Base-by-base conservation (phyloP, 2,329 filamentous ascomycete genomes). In the Talaromyces atroroseus region DNA sequence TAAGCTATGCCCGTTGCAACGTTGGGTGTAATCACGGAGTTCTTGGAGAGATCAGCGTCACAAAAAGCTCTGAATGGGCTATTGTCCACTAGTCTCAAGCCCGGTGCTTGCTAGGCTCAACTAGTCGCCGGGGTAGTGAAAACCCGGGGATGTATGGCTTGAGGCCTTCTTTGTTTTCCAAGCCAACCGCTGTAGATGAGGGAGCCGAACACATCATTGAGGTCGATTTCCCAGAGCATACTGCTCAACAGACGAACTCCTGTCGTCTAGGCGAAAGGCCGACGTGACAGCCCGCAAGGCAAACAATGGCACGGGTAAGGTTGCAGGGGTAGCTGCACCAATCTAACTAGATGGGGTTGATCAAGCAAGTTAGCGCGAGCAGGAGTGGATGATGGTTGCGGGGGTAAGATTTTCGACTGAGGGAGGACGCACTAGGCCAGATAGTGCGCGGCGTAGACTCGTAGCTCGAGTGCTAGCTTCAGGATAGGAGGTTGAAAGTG, bases 11-110 rank as follows among this genome's bases (percentile, higher is more conserved):
- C 32, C 20, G 38, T 18, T 49, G 45, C 45, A 54, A 48, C 32
- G 38, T n/a, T n/a, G n/a, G n/a, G 6, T 48, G n/a, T 20, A 36
- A 36, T 34, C 40, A 47, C 32, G 32, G 45, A 48, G 44, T n/a
- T 49, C 32, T 54, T 49, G 44, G 45, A 49, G 44, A 23, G 52
- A 54, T 54, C 52, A 44, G 44, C 52, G 40, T n/a, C 23, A 48
- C 32, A n/a, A 18, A 21, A 32, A 48, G 20, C 45, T 40, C 45
- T 54, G 44, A 54, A 36, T 48, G 52, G 52, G 52, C 24, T 20
- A 49, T 49, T 54, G 36, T 44, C n/a, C 23, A 40, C 45, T 54
- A 54, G 52, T 42, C 32, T 18, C 23, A 18, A 21, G 21, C 24
- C 21, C 34, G 52, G 44, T 54, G 23, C 12, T 29, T 54, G 44